These are phyloP conservation scores for Anisodus acutangulus DNA, from an alignment of 257 asterid species.

Conservation along the genomic window DNA sequence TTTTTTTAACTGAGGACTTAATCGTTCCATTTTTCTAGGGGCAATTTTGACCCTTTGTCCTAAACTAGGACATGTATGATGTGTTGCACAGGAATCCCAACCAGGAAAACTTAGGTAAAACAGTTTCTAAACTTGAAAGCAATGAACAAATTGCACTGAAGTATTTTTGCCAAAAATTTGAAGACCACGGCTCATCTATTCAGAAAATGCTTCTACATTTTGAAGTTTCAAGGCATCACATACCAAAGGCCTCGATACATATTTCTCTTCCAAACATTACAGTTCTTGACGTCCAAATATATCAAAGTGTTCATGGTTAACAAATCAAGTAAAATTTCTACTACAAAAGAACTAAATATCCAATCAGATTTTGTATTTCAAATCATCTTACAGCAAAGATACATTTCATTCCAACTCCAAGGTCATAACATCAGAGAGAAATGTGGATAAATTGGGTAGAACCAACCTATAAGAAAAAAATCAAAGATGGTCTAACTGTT, in stretches of 20 bases:
- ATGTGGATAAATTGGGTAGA: slow-evolving; percentile 9
- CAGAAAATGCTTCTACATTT: background rate
- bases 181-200: background rate
- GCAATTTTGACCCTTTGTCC: no score
- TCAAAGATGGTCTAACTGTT: slow-evolving; percentile 16
- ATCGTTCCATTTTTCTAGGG: no score
- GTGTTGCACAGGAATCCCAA: background rate
- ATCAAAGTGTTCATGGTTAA: background rate
- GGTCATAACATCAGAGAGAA: slow-evolving; percentile 8
- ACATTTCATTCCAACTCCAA: slow-evolving; percentile 21
- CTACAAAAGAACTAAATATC: background rate
- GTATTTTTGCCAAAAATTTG: background rate
- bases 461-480: background rate
- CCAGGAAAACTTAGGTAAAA: background rate
- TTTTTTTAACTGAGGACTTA: no score
- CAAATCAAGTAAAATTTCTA: background rate
- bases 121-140: background rate
- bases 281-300: background rate
- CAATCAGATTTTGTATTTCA: slow-evolving; percentile 13
- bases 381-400: slow-evolving; percentile 19
- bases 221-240: background rate
- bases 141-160: background rate
- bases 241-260: background rate
- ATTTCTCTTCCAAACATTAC: background rate
- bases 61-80: no score